A percentile compares a stretch with the other conserved stretches of the same genome.
phyloP scores from a whole-genome alignment of 2,329 filamentous ascomycete species.

The Atkinsonella hypoxylon region DNA sequence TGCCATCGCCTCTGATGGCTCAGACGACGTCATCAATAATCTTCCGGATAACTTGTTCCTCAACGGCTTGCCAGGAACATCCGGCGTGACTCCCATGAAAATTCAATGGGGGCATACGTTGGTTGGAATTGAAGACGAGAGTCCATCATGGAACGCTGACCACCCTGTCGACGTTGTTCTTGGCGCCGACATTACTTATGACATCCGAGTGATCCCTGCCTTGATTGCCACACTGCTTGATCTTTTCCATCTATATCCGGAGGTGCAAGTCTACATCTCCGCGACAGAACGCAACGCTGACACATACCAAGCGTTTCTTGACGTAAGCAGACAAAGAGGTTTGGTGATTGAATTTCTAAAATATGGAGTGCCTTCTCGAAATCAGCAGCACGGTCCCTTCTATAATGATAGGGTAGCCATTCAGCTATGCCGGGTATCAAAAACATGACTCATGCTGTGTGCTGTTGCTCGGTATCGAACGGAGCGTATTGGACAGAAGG shows the following conservation, averaged over 20 bases:
- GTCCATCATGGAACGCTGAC: conserved; percentile 38
- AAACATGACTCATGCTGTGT: neutral
- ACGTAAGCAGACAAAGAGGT: conserved; percentile 38
- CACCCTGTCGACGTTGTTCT: conserved; percentile 49
- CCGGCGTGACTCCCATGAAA: conserved; percentile 36
- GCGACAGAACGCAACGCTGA: conserved; percentile 58
- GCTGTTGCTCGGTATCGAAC: neutral
- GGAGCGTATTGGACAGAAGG: no score
- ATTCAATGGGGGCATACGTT: conserved; percentile 54
- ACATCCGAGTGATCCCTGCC: conserved; percentile 48
- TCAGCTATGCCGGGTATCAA: conserved; percentile 32
- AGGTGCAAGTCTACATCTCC: conserved; percentile 50
- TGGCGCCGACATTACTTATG: conserved; percentile 71
- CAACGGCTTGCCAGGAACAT: conserved; percentile 46
- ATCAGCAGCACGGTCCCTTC: conserved; percentile 48
- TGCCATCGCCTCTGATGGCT: conserved; percentile 62
- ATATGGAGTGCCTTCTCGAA: conserved; percentile 26
- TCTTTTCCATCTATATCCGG: conserved; percentile 44
- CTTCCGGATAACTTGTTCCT: conserved; percentile 57
- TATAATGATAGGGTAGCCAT: conserved; percentile 50
- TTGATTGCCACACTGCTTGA: conserved; percentile 53
- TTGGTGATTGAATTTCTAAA: conserved; percentile 31
- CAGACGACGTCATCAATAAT: conserved; percentile 56
- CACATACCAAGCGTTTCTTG: conserved; percentile 54
- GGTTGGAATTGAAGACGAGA: conserved; percentile 42